Conservation (phyloP, 148 eudicot species). For the Chenopodium formosanum region DNA sequence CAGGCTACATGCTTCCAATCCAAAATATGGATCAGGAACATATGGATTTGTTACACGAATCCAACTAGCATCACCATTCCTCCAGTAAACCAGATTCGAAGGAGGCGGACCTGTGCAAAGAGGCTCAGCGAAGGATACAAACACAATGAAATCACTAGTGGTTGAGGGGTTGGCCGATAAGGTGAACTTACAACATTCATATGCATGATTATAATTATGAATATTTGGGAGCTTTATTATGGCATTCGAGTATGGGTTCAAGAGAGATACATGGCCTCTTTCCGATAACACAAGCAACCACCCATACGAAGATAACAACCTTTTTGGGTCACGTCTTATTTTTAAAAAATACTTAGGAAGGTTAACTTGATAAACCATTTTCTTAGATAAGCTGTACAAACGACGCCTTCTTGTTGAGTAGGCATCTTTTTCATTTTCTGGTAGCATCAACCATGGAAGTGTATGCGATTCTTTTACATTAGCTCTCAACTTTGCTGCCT, state of each 20-base stretch:
- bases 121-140: too few relatives aligned
- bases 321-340: background rate
- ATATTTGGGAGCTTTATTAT: background rate
- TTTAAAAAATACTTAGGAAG: background rate
- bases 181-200: background rate
- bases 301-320: background rate
- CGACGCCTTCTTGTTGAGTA: background rate
- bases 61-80: background rate
- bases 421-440: background rate
- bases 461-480: background rate
- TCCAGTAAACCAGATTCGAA: background rate
- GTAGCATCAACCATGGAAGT: background rate
- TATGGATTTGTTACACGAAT: background rate
- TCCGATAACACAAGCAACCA: background rate
- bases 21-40: background rate
- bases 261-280: background rate
- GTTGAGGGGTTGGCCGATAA: background rate
- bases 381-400: background rate
- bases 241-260: too few relatives aligned
- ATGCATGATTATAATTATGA: background rate
- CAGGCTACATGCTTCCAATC: too few relatives aligned
- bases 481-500: background rate
- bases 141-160: background rate
- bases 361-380: background rate
- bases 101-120: too few relatives aligned